phyloP scores from a whole-genome alignment of 2,329 filamentous ascomycete species.

The Neofusicoccum cordaticola region DNA sequence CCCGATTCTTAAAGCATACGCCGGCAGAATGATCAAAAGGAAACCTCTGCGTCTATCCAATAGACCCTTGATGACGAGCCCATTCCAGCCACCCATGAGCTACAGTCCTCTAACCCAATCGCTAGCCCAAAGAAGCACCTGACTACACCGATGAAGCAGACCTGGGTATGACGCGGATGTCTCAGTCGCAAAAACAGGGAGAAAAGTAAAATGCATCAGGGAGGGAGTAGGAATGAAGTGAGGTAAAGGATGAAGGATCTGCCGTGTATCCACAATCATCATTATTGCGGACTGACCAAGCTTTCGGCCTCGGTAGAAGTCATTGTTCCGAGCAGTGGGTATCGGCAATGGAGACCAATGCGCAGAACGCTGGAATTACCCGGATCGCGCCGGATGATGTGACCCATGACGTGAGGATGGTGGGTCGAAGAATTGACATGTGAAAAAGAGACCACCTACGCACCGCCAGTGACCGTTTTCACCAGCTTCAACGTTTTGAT shows the following conservation, averaged over 20 bases:
- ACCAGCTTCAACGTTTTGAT: background rate
- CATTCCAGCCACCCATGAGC: no score
- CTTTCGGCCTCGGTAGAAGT: background rate
- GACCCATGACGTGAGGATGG: background rate
- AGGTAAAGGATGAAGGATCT: background rate
- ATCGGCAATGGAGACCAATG: background rate
- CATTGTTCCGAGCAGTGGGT: no score
- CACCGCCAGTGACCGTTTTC: background rate
- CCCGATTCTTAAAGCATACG: no score
- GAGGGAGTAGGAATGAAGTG: background rate
- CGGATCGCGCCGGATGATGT: background rate
- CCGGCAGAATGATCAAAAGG: no score
- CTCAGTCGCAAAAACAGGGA: background rate
- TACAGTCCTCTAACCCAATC: background rate
- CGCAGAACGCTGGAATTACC: background rate
- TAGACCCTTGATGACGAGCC: no score
- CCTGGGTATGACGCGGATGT: constrained; percentile 6
- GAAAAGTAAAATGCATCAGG: background rate
- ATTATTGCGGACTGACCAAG: background rate
- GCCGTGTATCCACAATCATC: background rate
- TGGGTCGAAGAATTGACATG: background rate
- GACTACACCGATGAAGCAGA: constrained; percentile 5
- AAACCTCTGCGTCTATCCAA: no score
- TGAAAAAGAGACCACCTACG: constrained; percentile 4
- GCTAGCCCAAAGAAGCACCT: background rate